phyloP scores from a whole-genome alignment of 1,139 yeast species.

The Pichia sp. region DNA sequence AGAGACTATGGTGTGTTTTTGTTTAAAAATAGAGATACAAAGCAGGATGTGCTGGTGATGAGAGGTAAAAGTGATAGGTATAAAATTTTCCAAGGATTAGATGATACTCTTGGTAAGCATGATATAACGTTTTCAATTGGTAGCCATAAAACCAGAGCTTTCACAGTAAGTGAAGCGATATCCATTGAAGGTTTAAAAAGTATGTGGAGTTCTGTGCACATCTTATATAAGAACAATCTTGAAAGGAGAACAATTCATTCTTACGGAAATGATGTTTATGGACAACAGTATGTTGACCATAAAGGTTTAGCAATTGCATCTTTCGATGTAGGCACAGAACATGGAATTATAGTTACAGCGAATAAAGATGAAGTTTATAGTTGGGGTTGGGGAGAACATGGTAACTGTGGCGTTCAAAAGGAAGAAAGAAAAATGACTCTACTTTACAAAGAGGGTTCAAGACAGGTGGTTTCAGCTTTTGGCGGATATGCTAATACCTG shows the following conservation, averaged over 20 bases:
- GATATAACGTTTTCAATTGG: not conserved
- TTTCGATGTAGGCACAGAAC: constrained; percentile 75
- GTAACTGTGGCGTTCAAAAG: constrained; percentile 66
- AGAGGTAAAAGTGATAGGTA: constrained; percentile 9
- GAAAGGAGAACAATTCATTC: constrained; percentile 32
- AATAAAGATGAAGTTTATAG: constrained; percentile 38
- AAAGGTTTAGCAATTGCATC: not conserved
- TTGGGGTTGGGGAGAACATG: constrained; percentile 99
- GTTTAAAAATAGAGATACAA: not conserved
- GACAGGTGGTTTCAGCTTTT: constrained; percentile 31
- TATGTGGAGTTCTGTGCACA: constrained; percentile 84
- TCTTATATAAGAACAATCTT: constrained; percentile 22
- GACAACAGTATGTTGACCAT: constrained; percentile 38
- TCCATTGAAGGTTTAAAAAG: constrained; percentile 25
- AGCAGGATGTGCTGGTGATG: not conserved
- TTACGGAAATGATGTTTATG: constrained; percentile 70
- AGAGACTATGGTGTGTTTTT: constrained; percentile 38
- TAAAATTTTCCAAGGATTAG: constrained; percentile 2
- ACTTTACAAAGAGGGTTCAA: constrained; percentile 12
- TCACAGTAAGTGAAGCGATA: not conserved
- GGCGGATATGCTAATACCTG: constrained; percentile 46
- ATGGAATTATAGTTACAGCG: constrained; percentile 47
- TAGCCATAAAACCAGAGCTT: not conserved
- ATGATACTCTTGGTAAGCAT: not conserved
- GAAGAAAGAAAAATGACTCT: not conserved